These are phyloP conservation scores for Combretum micranthum DNA, from an alignment of 345 rosid species.

Conservation along the genomic window DNA sequence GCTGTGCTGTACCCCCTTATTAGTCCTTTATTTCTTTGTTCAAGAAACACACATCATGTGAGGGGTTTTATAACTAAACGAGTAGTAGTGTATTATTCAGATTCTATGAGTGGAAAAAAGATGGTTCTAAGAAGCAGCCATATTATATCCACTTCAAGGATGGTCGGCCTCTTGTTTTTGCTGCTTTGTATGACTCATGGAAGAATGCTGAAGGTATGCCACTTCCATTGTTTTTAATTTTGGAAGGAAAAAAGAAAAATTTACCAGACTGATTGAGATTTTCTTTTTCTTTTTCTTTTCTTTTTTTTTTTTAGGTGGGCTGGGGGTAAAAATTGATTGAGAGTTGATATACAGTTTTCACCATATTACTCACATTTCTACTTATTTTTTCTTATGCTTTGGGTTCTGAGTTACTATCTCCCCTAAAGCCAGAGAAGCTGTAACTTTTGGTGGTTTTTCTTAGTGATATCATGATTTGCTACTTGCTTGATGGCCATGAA, in stretches of 20 bases:
- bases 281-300: background rate
- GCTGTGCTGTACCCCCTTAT: too few relatives aligned
- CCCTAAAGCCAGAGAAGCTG: too few relatives aligned
- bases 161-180: constrained; percentile 79
- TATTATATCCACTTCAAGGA: constrained; percentile 82
- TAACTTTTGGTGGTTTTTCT: too few relatives aligned
- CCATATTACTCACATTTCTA: too few relatives aligned
- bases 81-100: constrained; percentile 24
- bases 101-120: constrained; percentile 96
- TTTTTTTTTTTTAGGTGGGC: background rate
- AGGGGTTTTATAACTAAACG: background rate
- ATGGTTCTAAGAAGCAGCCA: constrained; percentile 87
- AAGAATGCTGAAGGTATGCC: constrained; percentile 57
- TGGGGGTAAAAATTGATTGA: too few relatives aligned
- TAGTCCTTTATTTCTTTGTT: too few relatives aligned
- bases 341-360: too few relatives aligned
- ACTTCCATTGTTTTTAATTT: background rate
- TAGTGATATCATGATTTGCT: too few relatives aligned
- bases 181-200: constrained; percentile 89
- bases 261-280: too few relatives aligned
- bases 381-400: too few relatives aligned
- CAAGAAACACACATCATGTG: background rate
- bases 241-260: background rate
- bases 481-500: too few relatives aligned
- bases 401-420: too few relatives aligned